Conservation (phyloP, 495 filamentous ascomycete species). For the Delitschia confertaspora region DNA sequence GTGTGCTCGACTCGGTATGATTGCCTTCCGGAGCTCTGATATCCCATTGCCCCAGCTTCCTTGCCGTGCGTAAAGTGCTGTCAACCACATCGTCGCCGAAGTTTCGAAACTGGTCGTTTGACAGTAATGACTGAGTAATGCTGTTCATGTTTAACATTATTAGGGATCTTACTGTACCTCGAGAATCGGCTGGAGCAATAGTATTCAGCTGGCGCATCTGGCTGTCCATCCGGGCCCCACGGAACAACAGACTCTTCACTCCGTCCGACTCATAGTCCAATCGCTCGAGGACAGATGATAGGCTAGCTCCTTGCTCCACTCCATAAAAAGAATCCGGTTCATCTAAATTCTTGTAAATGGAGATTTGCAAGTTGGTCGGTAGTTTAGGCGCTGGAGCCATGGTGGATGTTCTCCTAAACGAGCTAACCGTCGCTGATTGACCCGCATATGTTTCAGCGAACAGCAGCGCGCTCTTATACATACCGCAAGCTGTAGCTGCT, state of each 20-base stretch:
- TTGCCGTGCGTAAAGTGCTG: constrained; percentile 69
- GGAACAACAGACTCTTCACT: constrained; percentile 78
- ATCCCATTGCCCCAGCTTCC: constrained; percentile 88
- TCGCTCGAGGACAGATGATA: constrained; percentile 66
- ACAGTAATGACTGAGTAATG: constrained; percentile 61
- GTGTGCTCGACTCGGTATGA: constrained; percentile 52
- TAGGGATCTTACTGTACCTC: constrained; percentile 52
- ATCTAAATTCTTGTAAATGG: constrained; percentile 82
- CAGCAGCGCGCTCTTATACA: constrained; percentile 78
- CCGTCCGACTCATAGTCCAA: constrained; percentile 90
- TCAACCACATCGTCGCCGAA: constrained; percentile 46
- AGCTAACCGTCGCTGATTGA: constrained; percentile 28
- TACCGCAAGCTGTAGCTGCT: constrained; percentile 70
- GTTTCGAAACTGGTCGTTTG: constrained; percentile 44
- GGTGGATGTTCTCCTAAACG: constrained; percentile 58
- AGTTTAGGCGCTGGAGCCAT: constrained; percentile 44
- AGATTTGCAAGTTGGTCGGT: constrained; percentile 59
- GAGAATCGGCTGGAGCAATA: constrained; percentile 33
- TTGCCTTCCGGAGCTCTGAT: constrained; percentile 59
- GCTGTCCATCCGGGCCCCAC: constrained; percentile 85
- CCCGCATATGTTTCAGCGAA: constrained; percentile 66
- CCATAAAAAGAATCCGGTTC: constrained; percentile 96
- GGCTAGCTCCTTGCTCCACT: constrained; percentile 65
- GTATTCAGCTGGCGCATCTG: constrained; percentile 51
- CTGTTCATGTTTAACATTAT: constrained; percentile 60